Base-by-base conservation (phyloP, 202 grass and related monocot species). In the Dendrocalamus latiflorus region DNA sequence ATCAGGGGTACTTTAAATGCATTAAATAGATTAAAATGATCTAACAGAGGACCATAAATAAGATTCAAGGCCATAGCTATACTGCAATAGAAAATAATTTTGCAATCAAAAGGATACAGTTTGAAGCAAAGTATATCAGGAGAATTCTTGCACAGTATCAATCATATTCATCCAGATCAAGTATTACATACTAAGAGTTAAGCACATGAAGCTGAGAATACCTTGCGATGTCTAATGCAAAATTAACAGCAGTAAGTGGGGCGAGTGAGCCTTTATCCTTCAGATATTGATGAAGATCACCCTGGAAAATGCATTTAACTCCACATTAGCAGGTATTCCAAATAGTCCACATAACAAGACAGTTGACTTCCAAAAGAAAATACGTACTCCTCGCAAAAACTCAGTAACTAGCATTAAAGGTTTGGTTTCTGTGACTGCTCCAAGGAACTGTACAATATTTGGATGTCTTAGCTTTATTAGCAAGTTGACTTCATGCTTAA, bases 371-470 rank as follows among this genome's bases (percentile, higher is more conserved):
- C 51, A 41, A 76, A 60, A 87, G 45, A 45, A 77, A 84, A 88
- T 78, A 47, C 87, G 5, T 85, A 99, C 96, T 86, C 93, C 96
- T 89, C 93, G 88, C 9, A 99, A 59, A 74, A 93, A 99, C 62
- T 99, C 96, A 6, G 96, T 99, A 30, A 99, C 43, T 75, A 99
- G 93, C 96, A 99, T 96, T 62, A 99, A 82, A 76, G 96, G 96
- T 68, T 96, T 99, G 77, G 83, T 99, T 77, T 99, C 93, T 16
- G 96, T 99, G 26, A 95, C 96, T 81, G 96, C 96, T 77, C 96
- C 96, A 89, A 99, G 96, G 84, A 99, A 99, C 80, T 99, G 96
- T 54, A 99, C 96, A 79, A 99, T 90, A 88, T 99, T 99, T 82
- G 96, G 96, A 93, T 99, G 96, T 36, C 96, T 90, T 77, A 99